phyloP scores from a whole-genome alignment of 2,329 filamentous ascomycete genomes.

The Pseudopyricularia cyperi region DNA sequence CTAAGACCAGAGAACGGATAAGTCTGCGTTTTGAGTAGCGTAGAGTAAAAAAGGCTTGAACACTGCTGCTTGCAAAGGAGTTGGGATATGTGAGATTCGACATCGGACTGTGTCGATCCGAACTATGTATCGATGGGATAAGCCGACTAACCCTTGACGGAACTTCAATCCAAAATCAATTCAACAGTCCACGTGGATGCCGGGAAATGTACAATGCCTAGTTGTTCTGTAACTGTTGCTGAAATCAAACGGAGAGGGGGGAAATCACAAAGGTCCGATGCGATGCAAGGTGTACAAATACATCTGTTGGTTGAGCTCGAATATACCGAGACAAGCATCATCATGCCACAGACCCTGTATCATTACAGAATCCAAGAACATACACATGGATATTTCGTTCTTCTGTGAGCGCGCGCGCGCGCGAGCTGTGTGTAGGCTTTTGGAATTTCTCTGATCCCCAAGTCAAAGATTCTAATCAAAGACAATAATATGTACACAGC shows the following conservation, averaged over 20 bases:
- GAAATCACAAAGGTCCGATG: no score
- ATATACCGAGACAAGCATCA: not conserved
- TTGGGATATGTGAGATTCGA: not conserved
- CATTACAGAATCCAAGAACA: no score
- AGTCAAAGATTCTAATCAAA: not conserved
- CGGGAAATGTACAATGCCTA: no score
- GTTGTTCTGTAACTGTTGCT: no score
- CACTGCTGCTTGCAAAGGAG: not conserved
- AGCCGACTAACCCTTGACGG: not conserved
- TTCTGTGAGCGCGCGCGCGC: not conserved
- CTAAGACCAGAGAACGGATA: not conserved
- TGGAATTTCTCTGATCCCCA: not conserved
- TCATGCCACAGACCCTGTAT: no score
- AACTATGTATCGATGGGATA: not conserved
- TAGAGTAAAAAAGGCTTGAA: not conserved
- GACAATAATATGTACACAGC: conserved; percentile 16
- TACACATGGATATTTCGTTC: no score
- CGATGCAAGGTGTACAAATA: no score
- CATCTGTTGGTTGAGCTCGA: no score
- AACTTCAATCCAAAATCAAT: not conserved
- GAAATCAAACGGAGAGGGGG: no score
- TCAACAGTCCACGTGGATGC: no score
- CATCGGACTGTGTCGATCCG: not conserved
- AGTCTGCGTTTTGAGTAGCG: not conserved
- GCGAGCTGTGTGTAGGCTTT: not conserved